Evolutionary conservation across 2,329 filamentous ascomycete genomes (phyloP).

Genomic region (Fusarium humuli): DNA sequence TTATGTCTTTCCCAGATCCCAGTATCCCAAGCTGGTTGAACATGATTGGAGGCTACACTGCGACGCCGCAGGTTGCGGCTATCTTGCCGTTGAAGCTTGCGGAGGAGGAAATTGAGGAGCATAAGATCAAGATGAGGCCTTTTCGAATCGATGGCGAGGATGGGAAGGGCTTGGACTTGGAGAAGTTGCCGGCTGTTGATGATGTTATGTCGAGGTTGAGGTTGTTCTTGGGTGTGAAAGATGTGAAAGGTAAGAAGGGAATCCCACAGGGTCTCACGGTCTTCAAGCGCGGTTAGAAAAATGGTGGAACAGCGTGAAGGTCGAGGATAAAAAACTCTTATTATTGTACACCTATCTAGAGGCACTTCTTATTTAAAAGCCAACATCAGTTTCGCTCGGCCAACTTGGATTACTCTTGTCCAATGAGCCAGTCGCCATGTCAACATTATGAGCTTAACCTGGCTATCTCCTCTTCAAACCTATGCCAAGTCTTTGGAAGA

Average conservation of each 20-base stretch:
- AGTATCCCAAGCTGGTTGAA: neutral
- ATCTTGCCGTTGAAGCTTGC: neutral
- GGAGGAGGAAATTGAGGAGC: neutral
- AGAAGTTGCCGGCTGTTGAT: neutral
- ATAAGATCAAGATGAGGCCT: neutral
- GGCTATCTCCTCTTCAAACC: neutral
- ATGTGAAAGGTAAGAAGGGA: neutral
- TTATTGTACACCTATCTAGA: too few relatives aligned
- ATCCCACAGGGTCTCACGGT: neutral
- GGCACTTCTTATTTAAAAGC: too few relatives aligned
- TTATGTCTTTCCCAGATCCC: conserved; percentile 12
- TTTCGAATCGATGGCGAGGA: neutral
- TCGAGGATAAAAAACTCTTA: too few relatives aligned
- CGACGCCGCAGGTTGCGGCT: conserved; percentile 3
- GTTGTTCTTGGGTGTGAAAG: neutral
- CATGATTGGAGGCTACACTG: neutral
- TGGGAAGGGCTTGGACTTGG: conserved; percentile 1
- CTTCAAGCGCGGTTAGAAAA: neutral
- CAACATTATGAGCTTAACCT: neutral
- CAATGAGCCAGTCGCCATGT: too few relatives aligned
- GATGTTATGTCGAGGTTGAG: neutral
- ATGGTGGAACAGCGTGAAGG: too few relatives aligned
- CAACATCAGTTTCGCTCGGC: too few relatives aligned
- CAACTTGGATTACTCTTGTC: too few relatives aligned
- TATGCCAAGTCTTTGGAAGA: neutral